Conservation (phyloP, 352 stramenopile species). For the Phytopythium ostracodes region DNA sequence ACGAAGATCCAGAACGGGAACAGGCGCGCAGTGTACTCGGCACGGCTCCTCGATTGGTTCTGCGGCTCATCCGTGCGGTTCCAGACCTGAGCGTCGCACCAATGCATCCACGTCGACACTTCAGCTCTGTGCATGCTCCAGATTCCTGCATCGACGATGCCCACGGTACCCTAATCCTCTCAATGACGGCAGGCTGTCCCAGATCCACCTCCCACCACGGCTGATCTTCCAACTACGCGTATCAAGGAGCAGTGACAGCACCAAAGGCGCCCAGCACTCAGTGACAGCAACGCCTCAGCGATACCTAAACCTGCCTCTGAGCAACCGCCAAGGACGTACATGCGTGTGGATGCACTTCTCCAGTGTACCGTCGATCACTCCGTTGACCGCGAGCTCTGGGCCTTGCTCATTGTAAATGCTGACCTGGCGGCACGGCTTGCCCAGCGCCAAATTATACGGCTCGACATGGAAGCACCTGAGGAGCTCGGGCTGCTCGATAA, state of each 20-base stretch:
- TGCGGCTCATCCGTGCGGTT: constrained; percentile 88
- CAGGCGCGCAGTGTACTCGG: constrained; percentile 78
- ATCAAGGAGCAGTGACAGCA: not conserved
- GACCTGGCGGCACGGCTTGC: constrained; percentile 76
- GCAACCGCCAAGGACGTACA: constrained; percentile 17
- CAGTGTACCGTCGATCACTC: constrained; percentile 61
- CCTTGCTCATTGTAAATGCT: constrained; percentile 89
- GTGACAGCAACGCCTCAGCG: not conserved
- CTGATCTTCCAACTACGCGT: constrained; percentile 75
- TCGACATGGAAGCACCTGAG: constrained; percentile 80
- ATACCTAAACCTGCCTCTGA: not conserved
- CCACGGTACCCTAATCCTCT: constrained; percentile 55
- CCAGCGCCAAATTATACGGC: constrained; percentile 87
- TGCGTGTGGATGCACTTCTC: constrained; percentile 88
- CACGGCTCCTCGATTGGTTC: constrained; percentile 63
- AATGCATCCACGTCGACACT: not conserved
- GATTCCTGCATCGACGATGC: not conserved
- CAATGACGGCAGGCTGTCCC: constrained; percentile 65
- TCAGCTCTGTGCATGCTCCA: not conserved
- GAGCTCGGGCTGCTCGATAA: constrained; percentile 73
- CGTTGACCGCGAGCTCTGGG: constrained; percentile 81
- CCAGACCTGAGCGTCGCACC: constrained; percentile 45
- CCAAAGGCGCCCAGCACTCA: constrained; percentile 1
- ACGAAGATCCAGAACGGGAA: constrained; percentile 94
- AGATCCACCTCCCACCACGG: constrained; percentile 94